Evolutionary conservation across 768 basidiomycete species (phyloP).

Genomic region (Leccinum disarticulatum): DNA sequence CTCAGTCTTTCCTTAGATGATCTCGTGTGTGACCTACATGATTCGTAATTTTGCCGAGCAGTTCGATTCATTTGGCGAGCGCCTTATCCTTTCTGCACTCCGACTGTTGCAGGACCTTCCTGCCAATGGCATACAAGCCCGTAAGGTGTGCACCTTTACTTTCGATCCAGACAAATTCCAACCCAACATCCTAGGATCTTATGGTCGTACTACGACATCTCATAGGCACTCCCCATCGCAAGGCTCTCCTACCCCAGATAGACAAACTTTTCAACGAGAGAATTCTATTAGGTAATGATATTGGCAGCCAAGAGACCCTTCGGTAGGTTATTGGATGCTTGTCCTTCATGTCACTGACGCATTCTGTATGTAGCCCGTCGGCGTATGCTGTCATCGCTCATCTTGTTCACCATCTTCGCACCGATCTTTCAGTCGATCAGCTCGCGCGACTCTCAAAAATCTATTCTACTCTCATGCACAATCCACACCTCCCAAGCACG

Average conservation of each 20-base stretch:
- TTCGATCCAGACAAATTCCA: neutral
- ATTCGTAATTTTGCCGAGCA: constrained; percentile 67
- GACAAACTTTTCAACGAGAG: constrained; percentile 90
- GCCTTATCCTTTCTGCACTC: constrained; percentile 74
- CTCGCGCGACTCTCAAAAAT: constrained; percentile 76
- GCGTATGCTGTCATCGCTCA: constrained; percentile 91
- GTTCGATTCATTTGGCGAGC: constrained; percentile 75
- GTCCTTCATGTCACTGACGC: constrained; percentile 2
- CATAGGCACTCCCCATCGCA: constrained; percentile 72
- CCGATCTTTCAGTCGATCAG: constrained; percentile 75
- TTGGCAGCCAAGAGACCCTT: constrained; percentile 83
- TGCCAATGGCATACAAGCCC: constrained; percentile 72
- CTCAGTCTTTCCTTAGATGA: constrained; percentile 51
- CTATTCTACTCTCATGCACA: constrained; percentile 88
- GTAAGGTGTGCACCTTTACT: constrained; percentile 56
- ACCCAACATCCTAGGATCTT: constrained; percentile 59
- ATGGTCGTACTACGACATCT: constrained; percentile 92
- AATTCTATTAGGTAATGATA: constrained; percentile 81
- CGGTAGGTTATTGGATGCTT: constrained; percentile 44
- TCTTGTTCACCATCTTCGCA: constrained; percentile 87
- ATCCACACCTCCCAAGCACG: constrained; percentile 73
- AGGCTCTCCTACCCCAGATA: constrained; percentile 76
- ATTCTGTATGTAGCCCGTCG: constrained; percentile 54
- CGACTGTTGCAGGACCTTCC: constrained; percentile 95
- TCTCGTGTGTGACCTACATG: constrained; percentile 90